phyloP scores from a whole-genome alignment of 2,329 filamentous ascomycete genomes.

The Penicillium sp. region DNA sequence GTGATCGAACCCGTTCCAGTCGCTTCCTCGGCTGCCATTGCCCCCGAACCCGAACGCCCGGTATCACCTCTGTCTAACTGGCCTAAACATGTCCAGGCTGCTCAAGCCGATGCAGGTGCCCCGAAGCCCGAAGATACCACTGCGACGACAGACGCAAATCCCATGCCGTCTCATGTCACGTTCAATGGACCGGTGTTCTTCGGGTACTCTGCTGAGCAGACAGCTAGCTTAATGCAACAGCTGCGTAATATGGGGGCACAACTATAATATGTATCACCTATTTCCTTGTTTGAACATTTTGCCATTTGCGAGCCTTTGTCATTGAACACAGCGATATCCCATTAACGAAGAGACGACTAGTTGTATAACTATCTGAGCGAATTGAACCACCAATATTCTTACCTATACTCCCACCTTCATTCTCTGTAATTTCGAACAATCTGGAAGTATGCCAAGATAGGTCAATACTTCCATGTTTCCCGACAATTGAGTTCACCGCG shows the following conservation, averaged over 20 bases:
- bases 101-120: conserved; percentile 3
- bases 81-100: conserved; percentile 8
- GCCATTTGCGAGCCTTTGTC: background rate
- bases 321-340: conserved; percentile 8
- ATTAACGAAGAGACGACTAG: conserved; percentile 19
- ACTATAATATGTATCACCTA: conserved; percentile 3
- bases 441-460: background rate
- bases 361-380: conserved; percentile 2
- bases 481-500: background rate
- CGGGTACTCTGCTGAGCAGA: conserved; percentile 82
- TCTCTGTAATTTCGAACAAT: background rate
- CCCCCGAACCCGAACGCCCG: background rate
- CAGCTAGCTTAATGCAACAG: conserved; percentile 71
- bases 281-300: background rate
- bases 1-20: conserved; percentile 3
- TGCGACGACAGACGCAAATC: conserved; percentile 7
- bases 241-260: conserved; percentile 30
- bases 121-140: conserved; percentile 9
- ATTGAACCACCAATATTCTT: background rate
- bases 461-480: conserved; percentile 5
- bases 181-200: conserved; percentile 95
- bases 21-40: background rate
- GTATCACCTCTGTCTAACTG: conserved; percentile 9
- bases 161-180: conserved; percentile 65
- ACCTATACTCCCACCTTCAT: background rate